These are phyloP conservation scores for Mallotus nudiflorus DNA, from an alignment of 345 rosid species.

Conservation along the genomic window DNA sequence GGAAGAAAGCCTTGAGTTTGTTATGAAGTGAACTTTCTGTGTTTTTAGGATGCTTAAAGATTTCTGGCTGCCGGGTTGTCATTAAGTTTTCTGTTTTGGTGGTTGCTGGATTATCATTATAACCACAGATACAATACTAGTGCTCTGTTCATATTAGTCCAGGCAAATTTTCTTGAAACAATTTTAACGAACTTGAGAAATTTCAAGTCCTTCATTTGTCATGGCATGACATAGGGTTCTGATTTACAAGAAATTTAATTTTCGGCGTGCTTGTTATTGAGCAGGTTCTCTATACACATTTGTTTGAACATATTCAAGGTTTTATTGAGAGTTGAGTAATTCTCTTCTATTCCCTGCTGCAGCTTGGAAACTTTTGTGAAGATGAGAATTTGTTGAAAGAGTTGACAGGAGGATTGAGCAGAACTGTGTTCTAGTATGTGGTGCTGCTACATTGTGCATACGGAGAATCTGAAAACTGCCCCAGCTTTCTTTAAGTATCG, in stretches of 20 bases:
- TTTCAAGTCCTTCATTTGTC: not conserved
- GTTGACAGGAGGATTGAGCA: slow-evolving; percentile 6
- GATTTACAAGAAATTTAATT: not conserved
- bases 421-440: slow-evolving; percentile 12
- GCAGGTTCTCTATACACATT: not conserved
- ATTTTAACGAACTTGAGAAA: not conserved
- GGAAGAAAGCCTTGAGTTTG: not conserved
- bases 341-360: not conserved
- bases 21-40: not conserved
- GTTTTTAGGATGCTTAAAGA: not conserved
- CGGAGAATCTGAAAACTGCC: slow-evolving; percentile 12
- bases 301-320: not conserved
- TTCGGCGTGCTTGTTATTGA: not conserved
- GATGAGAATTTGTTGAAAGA: slow-evolving; percentile 8
- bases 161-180: not conserved
- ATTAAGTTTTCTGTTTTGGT: too few relatives aligned
- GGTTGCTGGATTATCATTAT: too few relatives aligned
- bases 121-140: too few relatives aligned
- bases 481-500: slow-evolving; percentile 16
- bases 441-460: slow-evolving; percentile 5
- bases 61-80: not conserved
- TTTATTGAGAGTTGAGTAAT: not conserved
- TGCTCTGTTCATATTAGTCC: not conserved
- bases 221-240: not conserved
- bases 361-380: slow-evolving; percentile 38